These are phyloP conservation scores for Daldinia sp. DNA, from an alignment of 2,329 filamentous ascomycete species.

Conservation along the genomic window DNA sequence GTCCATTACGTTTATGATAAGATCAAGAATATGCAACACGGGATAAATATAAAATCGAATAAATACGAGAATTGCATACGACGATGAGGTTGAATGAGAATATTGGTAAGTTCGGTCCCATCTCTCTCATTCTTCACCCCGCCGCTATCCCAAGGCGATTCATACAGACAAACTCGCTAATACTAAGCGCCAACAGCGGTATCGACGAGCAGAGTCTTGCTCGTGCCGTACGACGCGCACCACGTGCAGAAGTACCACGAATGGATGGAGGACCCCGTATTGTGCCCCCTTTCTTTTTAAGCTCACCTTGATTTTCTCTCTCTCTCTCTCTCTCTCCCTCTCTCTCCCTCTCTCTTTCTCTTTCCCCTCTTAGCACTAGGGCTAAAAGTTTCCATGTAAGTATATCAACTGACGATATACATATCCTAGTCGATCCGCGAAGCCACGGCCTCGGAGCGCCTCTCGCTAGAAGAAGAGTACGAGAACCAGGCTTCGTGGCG, in stretches of 20 bases:
- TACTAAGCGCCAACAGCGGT: slow-evolving; percentile 65
- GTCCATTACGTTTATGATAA: background rate
- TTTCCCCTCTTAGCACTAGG: background rate
- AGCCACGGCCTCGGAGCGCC: slow-evolving; percentile 87
- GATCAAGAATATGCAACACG: slow-evolving; percentile 12
- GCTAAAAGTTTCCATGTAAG: background rate
- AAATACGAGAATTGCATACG: background rate
- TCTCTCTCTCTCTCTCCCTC: slow-evolving; percentile 4
- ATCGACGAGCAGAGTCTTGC: slow-evolving; percentile 72
- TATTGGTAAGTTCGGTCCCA: slow-evolving; percentile 53
- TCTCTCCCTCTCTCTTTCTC: slow-evolving; percentile 4
- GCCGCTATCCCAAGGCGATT: background rate
- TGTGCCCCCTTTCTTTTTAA: slow-evolving; percentile 19
- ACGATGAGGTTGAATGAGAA: slow-evolving; percentile 61
- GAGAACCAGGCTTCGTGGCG: slow-evolving; percentile 93
- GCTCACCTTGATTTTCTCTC: background rate
- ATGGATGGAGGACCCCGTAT: slow-evolving; percentile 89
- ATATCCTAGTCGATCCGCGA: slow-evolving; percentile 74
- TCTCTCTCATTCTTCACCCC: background rate
- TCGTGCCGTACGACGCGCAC: slow-evolving; percentile 85
- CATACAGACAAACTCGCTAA: slow-evolving; percentile 6
- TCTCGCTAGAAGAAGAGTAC: slow-evolving; percentile 85
- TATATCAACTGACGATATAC: background rate
- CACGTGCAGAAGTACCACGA: slow-evolving; percentile 87
- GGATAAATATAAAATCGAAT: background rate